A percentile compares a stretch with the other conserved stretches of the same genome.
Conservation (phyloP, 371 early-diverging fungal genomes). For the Rhizopus arrhizus region DNA sequence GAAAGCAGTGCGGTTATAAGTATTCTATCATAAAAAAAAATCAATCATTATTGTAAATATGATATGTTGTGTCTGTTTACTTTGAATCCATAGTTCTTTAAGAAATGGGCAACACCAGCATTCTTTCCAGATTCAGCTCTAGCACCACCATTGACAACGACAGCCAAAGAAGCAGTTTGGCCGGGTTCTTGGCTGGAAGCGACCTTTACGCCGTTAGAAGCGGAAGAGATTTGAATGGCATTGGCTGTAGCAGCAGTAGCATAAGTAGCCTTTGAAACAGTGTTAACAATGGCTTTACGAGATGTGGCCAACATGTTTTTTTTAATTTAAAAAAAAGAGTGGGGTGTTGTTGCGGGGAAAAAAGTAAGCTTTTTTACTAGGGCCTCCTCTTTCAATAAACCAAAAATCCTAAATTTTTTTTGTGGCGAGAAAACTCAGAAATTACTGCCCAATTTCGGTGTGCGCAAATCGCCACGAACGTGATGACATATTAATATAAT, state of each 20-base stretch:
- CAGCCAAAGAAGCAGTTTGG: slow-evolving; percentile 79
- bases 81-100: slow-evolving; percentile 92
- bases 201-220: slow-evolving; percentile 64
- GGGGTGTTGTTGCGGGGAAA: slow-evolving; percentile 30
- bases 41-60: background rate
- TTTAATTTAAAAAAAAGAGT: slow-evolving; percentile 31
- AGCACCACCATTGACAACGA: slow-evolving; percentile 89
- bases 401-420: slow-evolving; percentile 6
- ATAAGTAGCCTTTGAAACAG: slow-evolving; percentile 60
- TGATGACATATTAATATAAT: no score
- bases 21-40: slow-evolving; percentile 57
- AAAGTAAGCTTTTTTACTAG: slow-evolving; percentile 25
- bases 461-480: no score
- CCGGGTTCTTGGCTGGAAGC: slow-evolving; percentile 64
- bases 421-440: background rate
- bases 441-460: background rate
- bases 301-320: slow-evolving; percentile 62
- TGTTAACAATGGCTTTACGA: slow-evolving; percentile 64
- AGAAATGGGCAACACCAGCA: slow-evolving; percentile 85
- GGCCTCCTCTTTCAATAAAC: slow-evolving; percentile 17
- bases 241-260: slow-evolving; percentile 55
- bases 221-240: slow-evolving; percentile 40
- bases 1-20: slow-evolving; percentile 82
- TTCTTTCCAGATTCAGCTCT: slow-evolving; percentile 76
- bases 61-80: slow-evolving; percentile 43